Evolutionary conservation across 306 rosid species (phyloP), one percentile per base, ranked within the genome.

Genomic region (Pueraria montana): DNA sequence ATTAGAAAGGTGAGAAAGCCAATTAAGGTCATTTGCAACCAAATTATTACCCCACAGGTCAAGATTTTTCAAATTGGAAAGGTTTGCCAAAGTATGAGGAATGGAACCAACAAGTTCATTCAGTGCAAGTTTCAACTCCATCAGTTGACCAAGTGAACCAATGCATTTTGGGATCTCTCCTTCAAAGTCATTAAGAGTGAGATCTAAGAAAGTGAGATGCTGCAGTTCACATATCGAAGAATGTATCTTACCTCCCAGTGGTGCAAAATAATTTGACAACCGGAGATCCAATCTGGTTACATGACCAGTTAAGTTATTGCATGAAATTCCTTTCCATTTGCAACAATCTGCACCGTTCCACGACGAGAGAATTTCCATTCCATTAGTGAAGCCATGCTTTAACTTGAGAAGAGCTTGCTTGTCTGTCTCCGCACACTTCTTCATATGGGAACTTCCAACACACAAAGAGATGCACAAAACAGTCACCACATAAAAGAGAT

Each of bases 1-100:
- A 76, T 38, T 69, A 50, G 77, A 72, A 26, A 81, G 83, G 52
- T 17, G 76, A 63, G 77, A 52, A 20, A 77, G 30, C 83, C 88
- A 85, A 26, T 59, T n/a, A 59, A 80, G 79, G 10, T 72, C 50
- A 38, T 76, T 42, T 62, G 50, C 26, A 17, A 34, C 30, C 40
- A 59, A 30, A 5, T 38, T 0, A 61, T n/a, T 0, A 4, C 6
- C 0, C 1, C 52, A 0, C 7, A 82, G 58, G 12, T 52, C 20
- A 10, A 74, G 62, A 75, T 9, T 23, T 64, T 26, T 61, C 38
- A 74, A 21, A 17, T 26, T 74, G 18, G 81, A 66, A 27, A 74
- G 61, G 26, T 74, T 82, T 6, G 45, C 34, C 1, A 73, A 8
- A 36, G 42, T 61, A 6, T 0, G 49, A 26, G 85, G 81, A 75